Base-by-base conservation (phyloP, 2,329 filamentous ascomycete species). In the Colletotrichum spinosum region DNA sequence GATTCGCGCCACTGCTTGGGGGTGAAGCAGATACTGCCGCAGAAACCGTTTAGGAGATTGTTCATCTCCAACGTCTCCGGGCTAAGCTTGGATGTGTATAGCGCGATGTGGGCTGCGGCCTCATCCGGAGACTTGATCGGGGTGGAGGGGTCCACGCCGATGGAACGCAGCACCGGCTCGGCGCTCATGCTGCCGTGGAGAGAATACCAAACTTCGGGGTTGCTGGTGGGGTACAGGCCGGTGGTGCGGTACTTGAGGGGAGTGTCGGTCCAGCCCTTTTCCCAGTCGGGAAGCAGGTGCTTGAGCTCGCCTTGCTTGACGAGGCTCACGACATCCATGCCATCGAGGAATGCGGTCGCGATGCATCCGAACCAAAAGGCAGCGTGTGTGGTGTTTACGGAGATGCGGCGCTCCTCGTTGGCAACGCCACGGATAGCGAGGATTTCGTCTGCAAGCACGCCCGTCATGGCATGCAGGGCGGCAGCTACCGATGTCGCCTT, bases 111-210 rank as follows among this genome's bases (percentile, higher is more conserved):
- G 10, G 25, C 10, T 8, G 60, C 60, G 6, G 60, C 60, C 48
- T 64, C 60, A 2, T 64, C 60, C 10, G 57, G 57, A 5, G 60
- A 54, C 25, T 49, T 60, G n/a, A 50, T 25, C 2, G 55, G 38
- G 12, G 49, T 34, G 3, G 50, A 59, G 8, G 60, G 60, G 15
- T 64, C 81, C 54, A 86, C 76, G 5, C 81, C 82, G 48, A 85
- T 79, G n/a, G 80, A 78, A 34, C 74, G 69, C 1, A 86, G 75
- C 0, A 81, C 80, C 2, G 78, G 75, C 2, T 72, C 70, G 0
- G 82, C 79, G 41, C 83, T 71, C 49, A 86, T 74, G 1, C 80
- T 84, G 6, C 84, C 84, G 57, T 86, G 82, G 1, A 86, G 74
- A 10, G 81, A 82, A 69, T 83, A 86, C 80, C 81, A 84, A 0